Evolutionary conservation across 148 eudicot species (phyloP), one percentile per base, ranked within the genome.

Genomic region (Rheum nobile): DNA sequence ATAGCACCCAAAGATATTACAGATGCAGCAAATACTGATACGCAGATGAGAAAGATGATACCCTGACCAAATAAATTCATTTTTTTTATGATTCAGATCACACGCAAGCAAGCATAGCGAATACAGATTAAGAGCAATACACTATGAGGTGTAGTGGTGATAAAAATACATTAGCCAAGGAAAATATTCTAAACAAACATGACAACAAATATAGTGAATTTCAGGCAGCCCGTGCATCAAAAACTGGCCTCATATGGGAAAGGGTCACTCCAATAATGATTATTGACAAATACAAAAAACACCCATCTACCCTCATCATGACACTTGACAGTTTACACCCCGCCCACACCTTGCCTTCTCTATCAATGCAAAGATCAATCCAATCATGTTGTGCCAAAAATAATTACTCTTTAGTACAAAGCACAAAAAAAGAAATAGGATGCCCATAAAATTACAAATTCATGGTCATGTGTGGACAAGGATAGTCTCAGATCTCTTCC

Each of bases 1-100:
- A 95, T 86, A 71, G 89, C 94, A 84, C 99, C 99, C 59, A 95
- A 93, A 76, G 97, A 90, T 80, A 91, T 77, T 19, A 95, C 85
- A 81, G 96, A 88, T 77, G 84, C 87, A 83, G 82, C 80, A 86
- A 91, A 95, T 54, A 95, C 65, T 73, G 88, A 79, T 37, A 87
- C 79, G 79, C 91, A 88, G 75, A 91, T 79, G 73, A 85, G 84
- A 75, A 95, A 89, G 77, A 87, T 84, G 72, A 88, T 69, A 35
- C 97, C 96, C 99, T 95, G 90, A 67, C 63, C 86, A 77, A 59
- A 67, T 39, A 54, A 75, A 77, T 21, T 7, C 43, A 35, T 78
- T 67, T 48, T n/a, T n/a, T 61, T 63, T 19, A 77, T 22, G 29
- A 84, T 37, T 65, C 70, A 65, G 70, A 63, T 63, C 68, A 63